Evolutionary conservation across 2,329 filamentous ascomycete genomes (phyloP).

Genomic region (Venturia pyrina): DNA sequence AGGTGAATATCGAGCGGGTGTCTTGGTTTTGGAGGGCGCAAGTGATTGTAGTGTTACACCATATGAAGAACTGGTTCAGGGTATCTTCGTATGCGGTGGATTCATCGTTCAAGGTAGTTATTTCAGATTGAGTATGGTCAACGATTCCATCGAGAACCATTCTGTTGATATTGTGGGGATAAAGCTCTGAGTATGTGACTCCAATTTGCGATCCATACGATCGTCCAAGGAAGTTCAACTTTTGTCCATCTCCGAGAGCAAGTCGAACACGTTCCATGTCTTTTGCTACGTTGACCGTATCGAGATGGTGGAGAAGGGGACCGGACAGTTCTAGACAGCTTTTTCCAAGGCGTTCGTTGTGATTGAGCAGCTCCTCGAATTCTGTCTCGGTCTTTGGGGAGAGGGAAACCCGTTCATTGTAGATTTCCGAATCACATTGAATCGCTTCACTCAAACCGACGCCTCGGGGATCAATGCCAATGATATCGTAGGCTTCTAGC

Average conservation of each 20-base stretch:
- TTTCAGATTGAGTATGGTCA: slow-evolving; percentile 30
- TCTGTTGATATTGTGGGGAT: slow-evolving; percentile 32
- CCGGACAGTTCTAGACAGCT: slow-evolving; percentile 33
- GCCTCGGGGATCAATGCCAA: slow-evolving; percentile 36
- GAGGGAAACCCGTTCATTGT: slow-evolving; percentile 26
- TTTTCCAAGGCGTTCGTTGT: slow-evolving; percentile 30
- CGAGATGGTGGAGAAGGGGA: slow-evolving; percentile 31
- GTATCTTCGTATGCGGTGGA: slow-evolving; percentile 27
- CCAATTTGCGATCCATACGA: slow-evolving; percentile 39
- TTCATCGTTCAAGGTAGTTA: slow-evolving; percentile 27
- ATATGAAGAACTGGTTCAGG: slow-evolving; percentile 29
- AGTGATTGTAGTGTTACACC: slow-evolving; percentile 23
- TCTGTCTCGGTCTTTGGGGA: slow-evolving; percentile 30
- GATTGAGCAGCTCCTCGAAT: slow-evolving; percentile 27
- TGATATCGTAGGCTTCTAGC: slow-evolving; percentile 30
- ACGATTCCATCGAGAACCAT: slow-evolving; percentile 37
- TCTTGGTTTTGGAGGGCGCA: slow-evolving; percentile 24
- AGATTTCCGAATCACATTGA: slow-evolving; percentile 29
- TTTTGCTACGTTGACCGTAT: slow-evolving; percentile 28
- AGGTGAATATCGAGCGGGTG: slow-evolving; percentile 17
- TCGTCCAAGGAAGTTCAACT: slow-evolving; percentile 31
- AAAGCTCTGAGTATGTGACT: slow-evolving; percentile 34
- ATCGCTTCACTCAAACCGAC: slow-evolving; percentile 32
- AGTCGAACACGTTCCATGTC: slow-evolving; percentile 28
- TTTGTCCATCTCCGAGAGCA: slow-evolving; percentile 25